Evolutionary conservation across 495 filamentous ascomycete species (phyloP).

Genomic region (Neurospora terricola): DNA sequence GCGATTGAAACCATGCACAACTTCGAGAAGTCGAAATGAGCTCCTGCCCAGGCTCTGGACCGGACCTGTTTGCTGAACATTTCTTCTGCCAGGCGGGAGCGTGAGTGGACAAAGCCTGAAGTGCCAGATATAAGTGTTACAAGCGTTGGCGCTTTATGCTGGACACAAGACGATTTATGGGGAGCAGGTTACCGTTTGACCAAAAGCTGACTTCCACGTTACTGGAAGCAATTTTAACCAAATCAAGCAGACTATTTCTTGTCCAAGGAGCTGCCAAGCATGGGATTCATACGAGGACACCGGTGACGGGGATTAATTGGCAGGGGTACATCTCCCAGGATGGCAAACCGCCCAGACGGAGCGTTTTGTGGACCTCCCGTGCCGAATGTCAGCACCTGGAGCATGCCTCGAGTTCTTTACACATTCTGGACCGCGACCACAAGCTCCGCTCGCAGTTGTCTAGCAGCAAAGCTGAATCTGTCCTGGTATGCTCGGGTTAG

Average conservation of each 20-base stretch:
- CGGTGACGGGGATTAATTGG: conserved; percentile 14
- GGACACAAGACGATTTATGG: background rate
- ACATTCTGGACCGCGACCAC: conserved; percentile 2
- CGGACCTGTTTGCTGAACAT: background rate
- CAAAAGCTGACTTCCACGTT: conserved; percentile 6
- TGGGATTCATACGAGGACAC: conserved; percentile 12
- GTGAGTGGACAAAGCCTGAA: background rate
- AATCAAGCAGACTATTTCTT: conserved; percentile 12
- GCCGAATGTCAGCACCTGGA: background rate
- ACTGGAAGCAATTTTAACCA: conserved; percentile 14
- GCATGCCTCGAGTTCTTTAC: background rate
- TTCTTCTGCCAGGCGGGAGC: background rate
- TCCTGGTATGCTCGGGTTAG: background rate
- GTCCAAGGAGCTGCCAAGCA: conserved; percentile 14
- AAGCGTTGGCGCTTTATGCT: background rate
- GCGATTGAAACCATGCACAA: background rate
- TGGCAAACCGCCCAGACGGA: background rate
- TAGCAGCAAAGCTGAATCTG: background rate
- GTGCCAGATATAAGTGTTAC: background rate
- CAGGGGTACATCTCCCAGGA: conserved; percentile 8
- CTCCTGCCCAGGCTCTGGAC: background rate
- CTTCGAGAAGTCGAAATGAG: background rate
- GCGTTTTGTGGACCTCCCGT: background rate
- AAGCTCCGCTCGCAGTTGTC: background rate
- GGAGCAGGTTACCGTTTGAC: background rate